These are phyloP conservation scores for Ustilago esculenta DNA, from an alignment of 1,284 basidiomycete genomes.

Conservation along the genomic window DNA sequence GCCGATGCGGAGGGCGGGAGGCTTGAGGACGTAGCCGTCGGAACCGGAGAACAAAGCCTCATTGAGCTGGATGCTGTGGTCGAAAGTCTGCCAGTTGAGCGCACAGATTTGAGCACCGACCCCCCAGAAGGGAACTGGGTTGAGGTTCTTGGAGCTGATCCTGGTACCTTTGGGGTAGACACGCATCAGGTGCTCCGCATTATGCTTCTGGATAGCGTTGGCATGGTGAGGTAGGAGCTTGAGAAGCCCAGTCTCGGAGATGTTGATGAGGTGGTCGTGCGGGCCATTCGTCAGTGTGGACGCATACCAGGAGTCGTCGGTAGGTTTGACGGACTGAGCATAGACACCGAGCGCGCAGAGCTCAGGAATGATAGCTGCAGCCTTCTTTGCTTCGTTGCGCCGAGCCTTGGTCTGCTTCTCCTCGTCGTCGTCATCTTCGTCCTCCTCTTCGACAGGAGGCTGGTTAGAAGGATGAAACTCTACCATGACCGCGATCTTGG, in stretches of 20 bases:
- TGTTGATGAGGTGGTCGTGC: slow-evolving; percentile 71
- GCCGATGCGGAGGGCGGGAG: slow-evolving; percentile 58
- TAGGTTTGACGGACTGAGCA: slow-evolving; percentile 59
- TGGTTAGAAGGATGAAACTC: slow-evolving; percentile 36
- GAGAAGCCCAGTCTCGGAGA: slow-evolving; percentile 72
- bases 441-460: slow-evolving; percentile 10
- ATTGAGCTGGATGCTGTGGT: slow-evolving; percentile 69
- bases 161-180: slow-evolving; percentile 74
- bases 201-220: slow-evolving; percentile 67
- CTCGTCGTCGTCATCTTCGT: slow-evolving; percentile 40
- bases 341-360: slow-evolving; percentile 59
- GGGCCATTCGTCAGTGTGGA: slow-evolving; percentile 50
- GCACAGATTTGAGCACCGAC: slow-evolving; percentile 73
- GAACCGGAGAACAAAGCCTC: slow-evolving; percentile 75
- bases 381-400: slow-evolving; percentile 43
- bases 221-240: slow-evolving; percentile 68
- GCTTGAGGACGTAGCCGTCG: slow-evolving; percentile 73
- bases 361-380: slow-evolving; percentile 56
- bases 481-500: slow-evolving; percentile 75
- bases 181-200: slow-evolving; percentile 71
- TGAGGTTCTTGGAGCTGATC: slow-evolving; percentile 66
- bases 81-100: slow-evolving; percentile 74
- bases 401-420: slow-evolving; percentile 20
- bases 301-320: slow-evolving; percentile 53
- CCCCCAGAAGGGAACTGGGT: slow-evolving; percentile 71